phyloP scores from a whole-genome alignment of 2,329 filamentous ascomycete species.

The Elsinoe ampelina region DNA sequence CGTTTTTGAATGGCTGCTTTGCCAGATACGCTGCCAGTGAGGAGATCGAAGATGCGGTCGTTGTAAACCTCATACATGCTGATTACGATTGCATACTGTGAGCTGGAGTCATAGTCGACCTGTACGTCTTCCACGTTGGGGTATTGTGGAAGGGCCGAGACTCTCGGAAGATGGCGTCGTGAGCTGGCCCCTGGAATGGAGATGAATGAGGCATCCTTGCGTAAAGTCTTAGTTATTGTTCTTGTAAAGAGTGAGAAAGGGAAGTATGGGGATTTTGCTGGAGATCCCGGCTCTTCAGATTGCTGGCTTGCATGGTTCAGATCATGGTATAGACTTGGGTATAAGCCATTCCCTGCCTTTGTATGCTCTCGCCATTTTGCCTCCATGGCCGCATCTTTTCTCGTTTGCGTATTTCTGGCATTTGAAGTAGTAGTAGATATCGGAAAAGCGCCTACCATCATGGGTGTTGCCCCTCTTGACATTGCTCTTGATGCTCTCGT shows the following conservation, averaged over 20 bases:
- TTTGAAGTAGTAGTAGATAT: background rate
- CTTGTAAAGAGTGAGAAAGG: slow-evolving; percentile 11
- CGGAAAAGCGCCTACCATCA: slow-evolving; percentile 27
- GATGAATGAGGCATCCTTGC: slow-evolving; percentile 29
- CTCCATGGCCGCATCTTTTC: background rate
- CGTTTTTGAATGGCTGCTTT: slow-evolving; percentile 49
- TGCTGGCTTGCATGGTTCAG: slow-evolving; percentile 12
- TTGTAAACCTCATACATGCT: slow-evolving; percentile 99
- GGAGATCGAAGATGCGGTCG: slow-evolving; percentile 89
- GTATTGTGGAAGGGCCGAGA: slow-evolving; percentile 60
- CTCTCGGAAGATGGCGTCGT: slow-evolving; percentile 54
- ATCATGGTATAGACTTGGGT: slow-evolving; percentile 10
- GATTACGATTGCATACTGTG: slow-evolving; percentile 79
- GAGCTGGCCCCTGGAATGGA: slow-evolving; percentile 32
- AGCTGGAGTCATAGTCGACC: slow-evolving; percentile 56
- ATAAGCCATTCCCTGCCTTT: background rate
- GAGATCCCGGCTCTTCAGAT: background rate
- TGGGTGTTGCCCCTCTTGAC: slow-evolving; percentile 38
- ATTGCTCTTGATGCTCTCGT: slow-evolving; percentile 38
- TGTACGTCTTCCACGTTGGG: slow-evolving; percentile 66
- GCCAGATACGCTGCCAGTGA: slow-evolving; percentile 54
- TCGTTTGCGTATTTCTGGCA: background rate
- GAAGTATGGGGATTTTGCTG: slow-evolving; percentile 18
- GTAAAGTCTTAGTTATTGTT: slow-evolving; percentile 10
- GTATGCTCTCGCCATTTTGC: background rate